Conservation (phyloP, 2,329 filamentous ascomycete genomes). For the Cladophialophora yegresii region DNA sequence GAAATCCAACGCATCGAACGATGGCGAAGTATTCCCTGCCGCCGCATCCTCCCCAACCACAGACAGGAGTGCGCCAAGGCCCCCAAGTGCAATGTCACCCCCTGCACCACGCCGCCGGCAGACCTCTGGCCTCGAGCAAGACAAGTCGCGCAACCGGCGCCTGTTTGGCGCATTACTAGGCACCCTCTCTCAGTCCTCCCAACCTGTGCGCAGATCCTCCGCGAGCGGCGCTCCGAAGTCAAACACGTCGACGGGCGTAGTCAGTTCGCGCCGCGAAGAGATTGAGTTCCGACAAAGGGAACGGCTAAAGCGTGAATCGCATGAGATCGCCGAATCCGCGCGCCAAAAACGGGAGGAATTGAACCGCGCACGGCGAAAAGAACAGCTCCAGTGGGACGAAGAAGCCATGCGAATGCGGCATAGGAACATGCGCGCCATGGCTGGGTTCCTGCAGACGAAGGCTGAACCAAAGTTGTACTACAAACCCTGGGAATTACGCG, state of each 20-base stretch:
- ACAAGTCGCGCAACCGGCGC: slow-evolving; percentile 80
- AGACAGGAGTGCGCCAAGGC: slow-evolving; percentile 7
- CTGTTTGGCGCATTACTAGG: slow-evolving; percentile 81
- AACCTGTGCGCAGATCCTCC: slow-evolving; percentile 18
- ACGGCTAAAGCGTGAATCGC: slow-evolving; percentile 68
- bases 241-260: slow-evolving; percentile 51
- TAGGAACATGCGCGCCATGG: slow-evolving; percentile 68
- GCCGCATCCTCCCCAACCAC: slow-evolving; percentile 35
- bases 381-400: slow-evolving; percentile 75
- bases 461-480: slow-evolving; percentile 79
- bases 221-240: not conserved
- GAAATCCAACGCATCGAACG: slow-evolving; percentile 29
- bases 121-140: slow-evolving; percentile 59
- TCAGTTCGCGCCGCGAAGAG: slow-evolving; percentile 68
- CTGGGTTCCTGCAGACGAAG: slow-evolving; percentile 72
- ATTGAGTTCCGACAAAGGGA: slow-evolving; percentile 81
- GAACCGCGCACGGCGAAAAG: slow-evolving; percentile 61
- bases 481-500: slow-evolving; percentile 74
- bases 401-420: slow-evolving; percentile 62
- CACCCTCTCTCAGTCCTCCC: slow-evolving; percentile 67
- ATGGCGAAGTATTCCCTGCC: slow-evolving; percentile 53
- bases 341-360: slow-evolving; percentile 66
- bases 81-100: slow-evolving; percentile 21
- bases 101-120: slow-evolving; percentile 18
- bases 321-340: slow-evolving; percentile 70